A percentile compares a stretch with the other conserved stretches of the same genome.
phyloP scores from a whole-genome alignment of 2,329 filamentous ascomycete species.

The Arthroderma sp. region DNA sequence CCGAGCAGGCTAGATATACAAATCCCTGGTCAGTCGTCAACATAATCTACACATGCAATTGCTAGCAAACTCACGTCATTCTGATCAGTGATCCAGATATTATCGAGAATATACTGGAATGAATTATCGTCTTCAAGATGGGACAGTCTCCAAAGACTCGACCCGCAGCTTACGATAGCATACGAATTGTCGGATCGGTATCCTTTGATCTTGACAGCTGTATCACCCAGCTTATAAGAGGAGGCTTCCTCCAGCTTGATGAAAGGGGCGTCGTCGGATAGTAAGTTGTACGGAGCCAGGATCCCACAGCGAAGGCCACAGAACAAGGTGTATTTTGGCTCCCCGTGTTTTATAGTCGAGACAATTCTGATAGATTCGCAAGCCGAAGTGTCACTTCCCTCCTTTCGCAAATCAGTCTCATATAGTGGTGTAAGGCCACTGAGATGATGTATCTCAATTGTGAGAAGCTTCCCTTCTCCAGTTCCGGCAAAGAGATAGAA shows the following conservation, averaged over 20 bases:
- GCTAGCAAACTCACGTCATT: slow-evolving; percentile 23
- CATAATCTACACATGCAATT: not conserved
- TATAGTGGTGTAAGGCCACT: slow-evolving; percentile 13
- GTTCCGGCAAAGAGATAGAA: slow-evolving; percentile 28
- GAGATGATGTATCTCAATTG: slow-evolving; percentile 16
- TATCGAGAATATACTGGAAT: slow-evolving; percentile 19
- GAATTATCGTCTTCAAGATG: slow-evolving; percentile 15
- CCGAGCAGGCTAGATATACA: slow-evolving; percentile 23
- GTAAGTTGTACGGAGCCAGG: slow-evolving; percentile 19
- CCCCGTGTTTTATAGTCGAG: slow-evolving; percentile 9
- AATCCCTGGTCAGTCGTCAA: not conserved
- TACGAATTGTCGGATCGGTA: slow-evolving; percentile 14
- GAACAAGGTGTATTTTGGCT: slow-evolving; percentile 19
- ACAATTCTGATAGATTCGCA: slow-evolving; percentile 24
- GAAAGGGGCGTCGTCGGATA: not conserved
- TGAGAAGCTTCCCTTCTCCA: slow-evolving; percentile 23
- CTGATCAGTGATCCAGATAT: slow-evolving; percentile 31
- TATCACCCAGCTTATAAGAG: slow-evolving; percentile 23
- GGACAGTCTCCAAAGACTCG: slow-evolving; percentile 27
- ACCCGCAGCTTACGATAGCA: slow-evolving; percentile 24
- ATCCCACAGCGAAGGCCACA: slow-evolving; percentile 36
- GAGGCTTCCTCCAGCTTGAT: slow-evolving; percentile 21
- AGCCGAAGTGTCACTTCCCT: slow-evolving; percentile 20
- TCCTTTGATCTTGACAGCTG: slow-evolving; percentile 23
- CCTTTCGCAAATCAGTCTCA: slow-evolving; percentile 11